Evolutionary conservation across 23 red algal species (phyloP).

Genomic region (Gracilaria vermiculophylla): DNA sequence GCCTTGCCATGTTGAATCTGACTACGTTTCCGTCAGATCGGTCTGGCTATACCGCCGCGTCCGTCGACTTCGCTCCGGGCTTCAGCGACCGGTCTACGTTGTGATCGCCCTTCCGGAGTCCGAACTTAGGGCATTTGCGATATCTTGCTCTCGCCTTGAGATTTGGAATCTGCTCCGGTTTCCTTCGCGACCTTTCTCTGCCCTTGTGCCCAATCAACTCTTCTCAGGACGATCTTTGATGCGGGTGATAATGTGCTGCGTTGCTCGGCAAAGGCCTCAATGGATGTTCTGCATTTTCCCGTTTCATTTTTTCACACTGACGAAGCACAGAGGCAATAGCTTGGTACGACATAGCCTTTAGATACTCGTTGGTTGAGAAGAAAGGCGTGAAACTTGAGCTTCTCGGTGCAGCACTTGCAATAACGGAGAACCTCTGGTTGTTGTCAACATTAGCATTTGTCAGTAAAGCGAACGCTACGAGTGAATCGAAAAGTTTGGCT

Average conservation of each 20-base stretch:
- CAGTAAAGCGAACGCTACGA: slow-evolving; percentile 40
- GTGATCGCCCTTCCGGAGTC: slow-evolving; percentile 21
- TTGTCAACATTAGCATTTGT: slow-evolving; percentile 26
- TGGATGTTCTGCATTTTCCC: not conserved
- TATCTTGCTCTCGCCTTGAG: slow-evolving; percentile 10
- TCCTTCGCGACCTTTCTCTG: not conserved
- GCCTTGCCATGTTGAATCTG: not conserved
- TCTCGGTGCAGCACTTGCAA: not conserved
- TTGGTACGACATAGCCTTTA: slow-evolving; percentile 5
- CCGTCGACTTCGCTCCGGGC: not conserved
- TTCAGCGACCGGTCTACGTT: slow-evolving; percentile 2
- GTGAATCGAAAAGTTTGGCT: not conserved
- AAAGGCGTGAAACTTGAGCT: not conserved
- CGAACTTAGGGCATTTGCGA: slow-evolving; percentile 11
- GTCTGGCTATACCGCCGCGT: not conserved
- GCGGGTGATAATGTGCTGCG: not conserved
- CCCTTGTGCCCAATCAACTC: too few relatives aligned
- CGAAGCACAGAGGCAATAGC: not conserved
- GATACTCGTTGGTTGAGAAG: slow-evolving; percentile 6
- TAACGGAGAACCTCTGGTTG: slow-evolving; percentile 23
- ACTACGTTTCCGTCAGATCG: not conserved
- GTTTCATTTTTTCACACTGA: slow-evolving; percentile 21
- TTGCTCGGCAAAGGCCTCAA: not conserved
- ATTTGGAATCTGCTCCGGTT: not conserved
- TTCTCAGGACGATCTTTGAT: too few relatives aligned